Evolutionary conservation across 495 filamentous ascomycete species (phyloP), one percentile per base, ranked within the genome.

Genomic region (Venustampulla echinocandica): DNA sequence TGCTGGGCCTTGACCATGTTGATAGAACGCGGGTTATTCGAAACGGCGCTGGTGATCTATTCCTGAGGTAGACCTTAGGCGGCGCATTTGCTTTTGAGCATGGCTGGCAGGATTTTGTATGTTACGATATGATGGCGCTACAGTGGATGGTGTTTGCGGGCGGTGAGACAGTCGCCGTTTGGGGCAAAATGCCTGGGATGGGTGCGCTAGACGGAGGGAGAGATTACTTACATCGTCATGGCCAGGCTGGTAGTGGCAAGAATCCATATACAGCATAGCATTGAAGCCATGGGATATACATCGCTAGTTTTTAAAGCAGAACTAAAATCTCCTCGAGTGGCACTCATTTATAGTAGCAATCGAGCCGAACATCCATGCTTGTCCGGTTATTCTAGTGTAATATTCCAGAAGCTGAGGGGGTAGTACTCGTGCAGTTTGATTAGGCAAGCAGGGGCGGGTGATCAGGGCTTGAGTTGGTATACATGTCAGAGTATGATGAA

Each of bases 1-100:
- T 76, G 42, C 79, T 99, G 32, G 92, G 88, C 18, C 69, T 99
- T 42, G 93, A 99, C 61, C 90, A 99, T 64, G 70, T 80, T 43
- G 90, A 94, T 67, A 87, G 73, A 32, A 60, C 71, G 17, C 66
- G 71, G 37, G 58, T 66, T n/a, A 50, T 68, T 39, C 60, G 74
- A 38, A 76, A 74, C 52, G 74, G 72, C 21, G 62, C 52, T 22
- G 70, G 68, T n/a, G 74, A 78, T 54, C 59, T 78, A 60, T 76
- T 76, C 60, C 64, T 78, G 42, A 72, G 64, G 60, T 78, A 74
- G 61, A 53, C 23, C 25, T 44, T 7, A 32, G 41, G 30, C 21
- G 24, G 28, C 27, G 17, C 42, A 34, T 45, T 15, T 32, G 10
- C 17, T 32, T 47, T 40, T 40, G 18, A 40, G 17, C 3, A 4